Evolutionary conservation across 1,139 yeast genomes (phyloP).

Genomic region (Kodamaea anthophila): DNA sequence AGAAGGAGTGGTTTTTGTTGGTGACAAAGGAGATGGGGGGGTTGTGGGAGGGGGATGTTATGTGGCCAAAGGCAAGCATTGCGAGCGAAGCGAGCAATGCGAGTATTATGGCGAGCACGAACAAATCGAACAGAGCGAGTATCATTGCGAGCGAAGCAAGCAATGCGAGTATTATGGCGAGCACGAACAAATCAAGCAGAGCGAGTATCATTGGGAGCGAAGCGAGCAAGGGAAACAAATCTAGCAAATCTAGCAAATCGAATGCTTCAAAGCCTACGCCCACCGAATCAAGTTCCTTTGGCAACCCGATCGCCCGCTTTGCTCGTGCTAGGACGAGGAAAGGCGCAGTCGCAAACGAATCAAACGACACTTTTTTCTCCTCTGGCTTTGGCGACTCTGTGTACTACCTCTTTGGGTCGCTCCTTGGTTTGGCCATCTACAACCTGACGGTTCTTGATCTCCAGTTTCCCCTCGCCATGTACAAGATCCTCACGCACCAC

Average conservation of each 20-base stretch:
- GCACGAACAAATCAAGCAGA: slow-evolving; percentile 49
- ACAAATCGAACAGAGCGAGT: too few relatives aligned
- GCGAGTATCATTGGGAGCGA: slow-evolving; percentile 50
- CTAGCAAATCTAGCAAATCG: too few relatives aligned
- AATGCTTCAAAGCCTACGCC: slow-evolving; percentile 50
- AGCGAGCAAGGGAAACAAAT: slow-evolving; percentile 57
- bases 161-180: slow-evolving; percentile 75
- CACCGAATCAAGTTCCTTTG: too few relatives aligned
- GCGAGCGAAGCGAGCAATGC: slow-evolving; percentile 63
- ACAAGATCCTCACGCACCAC: slow-evolving; percentile 62
- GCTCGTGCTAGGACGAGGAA: too few relatives aligned
- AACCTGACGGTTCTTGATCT: slow-evolving; percentile 83
- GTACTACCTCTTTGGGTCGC: slow-evolving; percentile 66
- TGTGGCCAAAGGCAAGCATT: slow-evolving; percentile 61
- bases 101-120: slow-evolving; percentile 67
- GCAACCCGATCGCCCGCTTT: slow-evolving; percentile 2
- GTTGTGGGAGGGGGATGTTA: too few relatives aligned
- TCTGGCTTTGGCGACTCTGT: too few relatives aligned
- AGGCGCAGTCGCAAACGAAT: too few relatives aligned
- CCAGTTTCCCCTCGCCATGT: slow-evolving; percentile 68
- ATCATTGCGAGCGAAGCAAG: slow-evolving; percentile 54
- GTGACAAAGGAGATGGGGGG: slow-evolving; percentile 64
- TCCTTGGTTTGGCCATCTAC: slow-evolving; percentile 83
- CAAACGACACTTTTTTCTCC: too few relatives aligned
- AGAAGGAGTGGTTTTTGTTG: slow-evolving; percentile 86